Percentiles rank a stretch among this genome's conserved stretches.
Evolutionary conservation across 192 early-diverging fungal species (phyloP).

Genomic region (Coemansia sp.): DNA sequence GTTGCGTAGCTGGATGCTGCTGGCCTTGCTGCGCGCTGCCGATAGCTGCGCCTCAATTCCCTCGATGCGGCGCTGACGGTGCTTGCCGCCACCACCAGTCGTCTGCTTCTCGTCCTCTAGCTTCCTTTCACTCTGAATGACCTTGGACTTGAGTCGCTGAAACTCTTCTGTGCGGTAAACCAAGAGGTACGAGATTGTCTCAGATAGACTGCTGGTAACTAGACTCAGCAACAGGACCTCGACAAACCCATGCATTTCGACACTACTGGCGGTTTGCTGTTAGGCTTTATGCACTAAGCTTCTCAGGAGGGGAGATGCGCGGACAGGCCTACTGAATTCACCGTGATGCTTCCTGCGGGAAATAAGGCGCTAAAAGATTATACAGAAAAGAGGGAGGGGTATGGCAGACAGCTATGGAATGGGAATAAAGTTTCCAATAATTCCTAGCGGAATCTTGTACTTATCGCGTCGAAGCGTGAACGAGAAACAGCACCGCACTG

Average conservation of each 20-base stretch:
- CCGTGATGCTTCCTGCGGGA: no score
- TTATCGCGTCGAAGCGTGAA: conserved; percentile 94
- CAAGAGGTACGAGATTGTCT: conserved; percentile 44
- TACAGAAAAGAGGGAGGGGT: not conserved
- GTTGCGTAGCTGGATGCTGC: conserved; percentile 44
- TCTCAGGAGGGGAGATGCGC: not conserved
- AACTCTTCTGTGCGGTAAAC: conserved; percentile 48
- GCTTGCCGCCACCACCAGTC: conserved; percentile 26
- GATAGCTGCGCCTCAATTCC: conserved; percentile 44
- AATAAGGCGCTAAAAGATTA: not conserved
- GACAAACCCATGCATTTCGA: conserved; percentile 35
- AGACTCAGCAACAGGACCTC: conserved; percentile 36
- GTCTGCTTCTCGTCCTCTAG: conserved; percentile 37
- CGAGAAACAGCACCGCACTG: conserved; percentile 84
- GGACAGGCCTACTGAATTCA: not conserved
- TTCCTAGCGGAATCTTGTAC: conserved; percentile 84
- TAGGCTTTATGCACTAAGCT: not conserved
- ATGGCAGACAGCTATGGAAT: conserved; percentile 14
- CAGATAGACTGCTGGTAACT: conserved; percentile 31
- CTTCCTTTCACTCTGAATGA: conserved; percentile 34
- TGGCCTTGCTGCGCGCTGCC: conserved; percentile 40
- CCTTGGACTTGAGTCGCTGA: conserved; percentile 45
- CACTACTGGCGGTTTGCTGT: not conserved
- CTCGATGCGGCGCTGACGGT: conserved; percentile 50
- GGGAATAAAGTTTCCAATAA: conserved; percentile 73